Evolutionary conservation across 352 stramenopile genomes (phyloP).

Genomic region (Aphanomyces euteiches): DNA sequence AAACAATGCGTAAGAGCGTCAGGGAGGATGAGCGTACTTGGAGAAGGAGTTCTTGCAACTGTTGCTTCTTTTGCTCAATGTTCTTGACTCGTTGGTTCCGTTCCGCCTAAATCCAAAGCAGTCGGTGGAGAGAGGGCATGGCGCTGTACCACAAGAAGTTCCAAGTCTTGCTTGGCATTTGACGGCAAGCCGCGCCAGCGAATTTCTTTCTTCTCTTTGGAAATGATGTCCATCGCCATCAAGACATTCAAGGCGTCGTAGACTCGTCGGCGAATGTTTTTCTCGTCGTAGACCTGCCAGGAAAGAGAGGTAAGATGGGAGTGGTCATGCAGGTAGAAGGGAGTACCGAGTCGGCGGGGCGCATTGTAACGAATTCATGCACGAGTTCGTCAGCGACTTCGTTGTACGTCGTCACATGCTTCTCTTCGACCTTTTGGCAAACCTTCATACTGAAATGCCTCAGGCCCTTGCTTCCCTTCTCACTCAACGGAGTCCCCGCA

Average conservation of each 20-base stretch:
- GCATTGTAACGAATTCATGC: constrained; percentile 83
- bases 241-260: constrained; percentile 98
- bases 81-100: constrained; percentile 72
- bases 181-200: constrained; percentile 77
- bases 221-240: constrained; percentile 98
- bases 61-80: constrained; percentile 84
- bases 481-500: constrained; percentile 30
- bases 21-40: constrained; percentile 41
- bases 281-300: constrained; percentile 85
- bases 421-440: constrained; percentile 96
- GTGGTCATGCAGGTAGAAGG: background rate
- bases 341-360: constrained; percentile 62
- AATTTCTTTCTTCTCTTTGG: constrained; percentile 94
- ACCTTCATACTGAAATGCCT: constrained; percentile 96
- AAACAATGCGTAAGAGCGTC: background rate
- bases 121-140: background rate
- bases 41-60: constrained; percentile 89
- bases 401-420: constrained; percentile 94
- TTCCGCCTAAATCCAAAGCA: constrained; percentile 45
- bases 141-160: constrained; percentile 69
- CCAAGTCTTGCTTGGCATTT: constrained; percentile 81
- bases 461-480: constrained; percentile 89
- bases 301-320: background rate
- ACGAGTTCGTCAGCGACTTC: constrained; percentile 93
- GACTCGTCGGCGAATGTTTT: constrained; percentile 95